Evolutionary conservation across 768 basidiomycete species (phyloP), one percentile per base, ranked within the genome.

Genomic region (Lactarius akahatsu): DNA sequence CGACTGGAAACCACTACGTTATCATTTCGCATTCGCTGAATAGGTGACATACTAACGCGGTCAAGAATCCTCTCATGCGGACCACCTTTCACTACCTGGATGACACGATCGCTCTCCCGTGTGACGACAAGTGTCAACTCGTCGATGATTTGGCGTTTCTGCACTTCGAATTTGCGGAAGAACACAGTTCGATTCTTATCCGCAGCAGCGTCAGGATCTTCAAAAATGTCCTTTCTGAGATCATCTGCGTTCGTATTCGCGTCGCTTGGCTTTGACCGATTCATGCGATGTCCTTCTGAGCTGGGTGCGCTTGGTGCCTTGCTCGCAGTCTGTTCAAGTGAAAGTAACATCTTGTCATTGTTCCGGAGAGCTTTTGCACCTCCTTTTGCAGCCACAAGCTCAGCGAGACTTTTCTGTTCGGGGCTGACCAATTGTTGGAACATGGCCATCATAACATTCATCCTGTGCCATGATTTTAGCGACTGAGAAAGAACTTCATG

Each of bases 171-270:
- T 43, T n/a, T 30, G 9, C 38, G 28, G n/a, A 56, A 30, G 59
- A 60, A 36, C n/a, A 66, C 61, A 3, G 38, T 40, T 55, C 59
- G 54, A 54, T 74, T 72, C 60, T 65, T 71, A 55, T 68, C 61
- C n/a, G 69, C 64, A 5, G 74, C 71, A 23, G 32, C 10, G 3
- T 69, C 66, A 16, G 72, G 71, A 40, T 73, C 71, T 4, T 72
- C 71, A 30, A 65, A 62, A 3, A 73, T 62, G 2, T 73, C 74
- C 32, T 72, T 67, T n/a, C 57, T 66, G 7, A 66, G 65, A 23
- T 59, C 40, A 28, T 54, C 59, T 8, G 15, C 34, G 16, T 9
- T 30, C 16, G 30, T 16, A 50, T 36, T 47, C 20, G 38, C 7
- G 10, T 66, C 61, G 28, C 43, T 16, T 11, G 43, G 18, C 20